Conservation (phyloP, 1,284 basidiomycete species). For the Chiua sp. region DNA sequence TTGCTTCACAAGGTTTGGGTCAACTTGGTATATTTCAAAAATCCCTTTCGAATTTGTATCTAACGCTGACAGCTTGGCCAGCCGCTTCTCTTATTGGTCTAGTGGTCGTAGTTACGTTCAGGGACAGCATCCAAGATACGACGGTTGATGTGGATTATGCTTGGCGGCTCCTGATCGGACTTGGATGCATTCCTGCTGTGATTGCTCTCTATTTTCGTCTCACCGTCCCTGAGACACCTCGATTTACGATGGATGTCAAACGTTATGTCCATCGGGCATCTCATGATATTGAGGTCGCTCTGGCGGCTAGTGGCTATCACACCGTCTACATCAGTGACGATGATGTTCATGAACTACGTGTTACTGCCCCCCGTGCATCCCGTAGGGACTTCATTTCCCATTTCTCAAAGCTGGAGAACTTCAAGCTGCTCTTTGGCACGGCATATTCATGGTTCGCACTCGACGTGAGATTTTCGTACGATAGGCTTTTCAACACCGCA, state of each 20-base stretch:
- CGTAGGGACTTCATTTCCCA: conserved; percentile 49
- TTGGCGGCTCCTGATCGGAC: conserved; percentile 52
- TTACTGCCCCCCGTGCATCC: conserved; percentile 49
- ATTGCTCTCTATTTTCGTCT: conserved; percentile 58
- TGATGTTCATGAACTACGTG: conserved; percentile 38
- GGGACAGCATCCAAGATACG: conserved; percentile 45
- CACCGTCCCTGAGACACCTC: conserved; percentile 59
- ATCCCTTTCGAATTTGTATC: conserved; percentile 16
- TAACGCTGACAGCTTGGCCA: conserved; percentile 18
- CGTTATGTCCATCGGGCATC: conserved; percentile 60
- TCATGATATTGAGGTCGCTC: conserved; percentile 55
- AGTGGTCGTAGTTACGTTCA: conserved; percentile 59
- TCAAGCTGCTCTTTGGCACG: conserved; percentile 49
- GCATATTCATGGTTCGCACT: conserved; percentile 66
- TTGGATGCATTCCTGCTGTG: conserved; percentile 52
- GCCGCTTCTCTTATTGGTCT: conserved; percentile 58
- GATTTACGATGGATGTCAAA: conserved; percentile 74
- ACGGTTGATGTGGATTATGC: conserved; percentile 39
- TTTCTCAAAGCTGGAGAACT: conserved; percentile 48
- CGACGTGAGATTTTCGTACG: conserved; percentile 42
- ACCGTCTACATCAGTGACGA: conserved; percentile 42
- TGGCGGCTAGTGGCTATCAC: conserved; percentile 42
- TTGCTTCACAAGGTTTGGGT: conserved; percentile 57
- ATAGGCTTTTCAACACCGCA: not conserved
- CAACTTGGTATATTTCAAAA: conserved; percentile 44